Evolutionary conservation across 148 eudicot species (phyloP), one percentile per base, ranked within the genome.

Genomic region (Selenicereus undatus): DNA sequence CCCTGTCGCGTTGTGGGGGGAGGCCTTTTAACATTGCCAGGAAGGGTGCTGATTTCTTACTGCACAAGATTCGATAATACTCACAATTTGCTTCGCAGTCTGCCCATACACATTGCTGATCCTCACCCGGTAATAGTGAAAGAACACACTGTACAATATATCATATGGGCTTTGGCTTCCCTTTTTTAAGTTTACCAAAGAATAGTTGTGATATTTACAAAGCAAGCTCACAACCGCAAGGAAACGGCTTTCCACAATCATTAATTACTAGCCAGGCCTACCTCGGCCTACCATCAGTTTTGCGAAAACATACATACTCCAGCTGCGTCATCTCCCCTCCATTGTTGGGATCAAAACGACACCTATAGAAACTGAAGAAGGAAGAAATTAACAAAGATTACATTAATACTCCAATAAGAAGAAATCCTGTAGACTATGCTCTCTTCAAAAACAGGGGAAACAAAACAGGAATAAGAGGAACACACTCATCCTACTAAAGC

Each of bases 301-400:
- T 92, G 81, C 92, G 90, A 83, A 96, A 94, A 64, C 92, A 92
- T 36, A 92, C 83, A 42, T 89, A 90, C 79, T 96, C 99, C 83
- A 87, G 88, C 82, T 92, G 97, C 30, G 89, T 85, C 98, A 96
- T 93, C 62, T 85, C 87, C 79, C 98, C 99, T 79, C 98, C 98
- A 75, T 91, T 90, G 83, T 89, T 89, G 68, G 91, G 93, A 89
- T 96, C 95, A 82, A 90, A 92, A 71, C 90, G 79, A 90, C 94
- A 94, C 89, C 90, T 88, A 79, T 93, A 94, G 88, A 92, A 96
- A 81, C 99, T 93, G 91, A 79, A 48, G 10, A 51, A 16, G 39
- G 78, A 76, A 39, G n/a, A 80, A 32, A 72, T 52, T 52, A 68
- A 43, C 11, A 20, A 35, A 71, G 8, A 42, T 51, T 43, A 58